phyloP scores from a whole-genome alignment of 495 filamentous ascomycete genomes.

The Schizothecium vesticola region DNA sequence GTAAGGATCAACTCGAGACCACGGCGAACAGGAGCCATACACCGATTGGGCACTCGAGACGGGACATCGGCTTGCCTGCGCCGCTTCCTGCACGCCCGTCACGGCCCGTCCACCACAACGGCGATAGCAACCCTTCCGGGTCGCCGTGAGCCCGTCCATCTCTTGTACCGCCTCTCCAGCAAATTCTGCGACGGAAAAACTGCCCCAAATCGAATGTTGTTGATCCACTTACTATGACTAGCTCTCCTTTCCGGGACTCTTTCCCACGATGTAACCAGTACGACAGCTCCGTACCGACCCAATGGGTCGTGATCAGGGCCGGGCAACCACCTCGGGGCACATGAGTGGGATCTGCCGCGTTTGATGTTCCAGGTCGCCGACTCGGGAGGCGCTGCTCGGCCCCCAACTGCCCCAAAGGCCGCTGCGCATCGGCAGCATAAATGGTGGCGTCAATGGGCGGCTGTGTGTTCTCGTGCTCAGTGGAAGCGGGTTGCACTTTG shows the following conservation, averaged over 20 bases:
- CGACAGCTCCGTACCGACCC: no score
- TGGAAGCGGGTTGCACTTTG: neutral
- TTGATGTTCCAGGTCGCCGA: neutral
- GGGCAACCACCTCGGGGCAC: no score
- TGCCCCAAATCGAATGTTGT: neutral
- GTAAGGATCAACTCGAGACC: neutral
- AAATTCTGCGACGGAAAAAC: neutral
- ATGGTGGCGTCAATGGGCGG: neutral
- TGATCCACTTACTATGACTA: neutral
- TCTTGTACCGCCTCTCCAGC: neutral
- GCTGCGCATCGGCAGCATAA: neutral
- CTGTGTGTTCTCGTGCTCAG: neutral
- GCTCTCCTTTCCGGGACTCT: neutral
- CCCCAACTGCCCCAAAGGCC: neutral
- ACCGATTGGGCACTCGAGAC: neutral
- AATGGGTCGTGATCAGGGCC: neutral
- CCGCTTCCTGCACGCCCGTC: neutral
- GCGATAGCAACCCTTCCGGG: neutral
- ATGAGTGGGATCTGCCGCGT: neutral
- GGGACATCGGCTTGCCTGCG: neutral
- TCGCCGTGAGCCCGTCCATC: neutral
- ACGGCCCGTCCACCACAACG: neutral
- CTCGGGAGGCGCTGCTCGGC: neutral
- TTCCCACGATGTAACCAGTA: no score
- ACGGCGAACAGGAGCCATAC: neutral